A percentile compares a stretch with the other conserved stretches of the same genome.
phyloP scores from a whole-genome alignment of 768 basidiomycete genomes.

The Fibroporia radiculosa region DNA sequence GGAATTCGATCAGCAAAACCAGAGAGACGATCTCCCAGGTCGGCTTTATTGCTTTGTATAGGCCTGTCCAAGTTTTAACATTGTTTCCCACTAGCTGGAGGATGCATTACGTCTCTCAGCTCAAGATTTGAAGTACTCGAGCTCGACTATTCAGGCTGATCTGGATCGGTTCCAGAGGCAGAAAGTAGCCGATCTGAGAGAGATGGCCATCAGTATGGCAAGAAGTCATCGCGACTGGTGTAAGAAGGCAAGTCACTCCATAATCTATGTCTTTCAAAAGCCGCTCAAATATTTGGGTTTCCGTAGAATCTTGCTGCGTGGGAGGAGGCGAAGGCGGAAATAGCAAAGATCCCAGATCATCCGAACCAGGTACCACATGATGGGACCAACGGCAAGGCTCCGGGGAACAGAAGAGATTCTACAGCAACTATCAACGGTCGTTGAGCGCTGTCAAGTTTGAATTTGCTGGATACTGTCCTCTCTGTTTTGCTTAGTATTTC shows the following conservation, averaged over 20 bases:
- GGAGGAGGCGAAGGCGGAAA: constrained; percentile 92
- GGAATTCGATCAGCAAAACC: constrained; percentile 91
- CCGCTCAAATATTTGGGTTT: constrained; percentile 12
- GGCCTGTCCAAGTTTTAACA: constrained; percentile 4
- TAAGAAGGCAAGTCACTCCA: constrained; percentile 59
- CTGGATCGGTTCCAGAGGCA: constrained; percentile 97
- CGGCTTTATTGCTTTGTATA: constrained; percentile 16
- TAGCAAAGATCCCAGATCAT: constrained; percentile 84
- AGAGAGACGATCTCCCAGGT: constrained; percentile 95
- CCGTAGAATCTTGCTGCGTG: constrained; percentile 90
- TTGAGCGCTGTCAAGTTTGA: too few relatives aligned
- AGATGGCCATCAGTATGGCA: constrained; percentile 90
- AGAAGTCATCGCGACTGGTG: constrained; percentile 94
- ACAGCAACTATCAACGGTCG: constrained; percentile 64
- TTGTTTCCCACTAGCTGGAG: constrained; percentile 57
- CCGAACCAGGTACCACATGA: constrained; percentile 61
- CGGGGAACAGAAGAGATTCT: constrained; percentile 52
- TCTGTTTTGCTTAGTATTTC: too few relatives aligned
- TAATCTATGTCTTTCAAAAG: background rate
- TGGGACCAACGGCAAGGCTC: constrained; percentile 26
- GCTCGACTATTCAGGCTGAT: constrained; percentile 94
- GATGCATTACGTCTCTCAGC: constrained; percentile 89
- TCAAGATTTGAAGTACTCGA: constrained; percentile 93
- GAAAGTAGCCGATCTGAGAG: constrained; percentile 92
- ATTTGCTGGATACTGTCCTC: too few relatives aligned